Conservation (phyloP, 495 filamentous ascomycete genomes). For the Talaromyces wortmannii region DNA sequence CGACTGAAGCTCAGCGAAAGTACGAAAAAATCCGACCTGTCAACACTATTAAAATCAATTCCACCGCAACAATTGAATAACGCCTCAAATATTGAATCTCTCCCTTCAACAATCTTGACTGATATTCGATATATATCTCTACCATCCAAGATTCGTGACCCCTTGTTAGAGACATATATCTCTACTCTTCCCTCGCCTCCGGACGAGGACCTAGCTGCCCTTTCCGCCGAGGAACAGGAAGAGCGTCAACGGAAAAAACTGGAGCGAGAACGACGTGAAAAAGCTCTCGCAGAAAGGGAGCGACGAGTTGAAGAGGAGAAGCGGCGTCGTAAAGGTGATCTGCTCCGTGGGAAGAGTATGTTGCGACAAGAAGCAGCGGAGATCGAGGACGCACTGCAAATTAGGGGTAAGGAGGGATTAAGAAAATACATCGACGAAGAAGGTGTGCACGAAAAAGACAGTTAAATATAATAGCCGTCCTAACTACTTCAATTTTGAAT, state of each 20-base stretch:
- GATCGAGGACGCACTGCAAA: conserved; percentile 69
- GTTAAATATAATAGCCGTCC: neutral
- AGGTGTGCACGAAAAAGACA: neutral
- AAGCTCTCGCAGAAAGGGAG: conserved; percentile 69
- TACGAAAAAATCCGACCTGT: conserved; percentile 72
- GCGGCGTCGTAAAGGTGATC: conserved; percentile 54
- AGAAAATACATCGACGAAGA: conserved; percentile 51
- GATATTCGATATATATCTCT: conserved; percentile 83
- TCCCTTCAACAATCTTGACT: conserved; percentile 62
- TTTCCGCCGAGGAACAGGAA: conserved; percentile 51
- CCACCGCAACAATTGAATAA: conserved; percentile 61
- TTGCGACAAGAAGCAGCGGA: conserved; percentile 73
- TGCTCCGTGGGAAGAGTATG: conserved; percentile 58
- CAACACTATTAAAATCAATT: conserved; percentile 62
- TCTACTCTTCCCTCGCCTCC: conserved; percentile 64
- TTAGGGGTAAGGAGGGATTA: conserved; percentile 64
- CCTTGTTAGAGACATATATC: conserved; percentile 70
- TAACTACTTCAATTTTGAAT: no score
- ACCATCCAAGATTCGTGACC: conserved; percentile 58
- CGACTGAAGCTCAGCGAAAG: conserved; percentile 69
- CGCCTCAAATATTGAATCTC: conserved; percentile 50
- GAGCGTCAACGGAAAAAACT: conserved; percentile 53
- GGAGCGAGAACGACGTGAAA: conserved; percentile 63
- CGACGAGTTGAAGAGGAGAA: conserved; percentile 70
- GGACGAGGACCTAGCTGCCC: conserved; percentile 32